Percentiles rank a stretch among this genome's conserved stretches.
Evolutionary conservation across 139 green algal genomes (phyloP).

Genomic region (Diplosphaera chodatii): DNA sequence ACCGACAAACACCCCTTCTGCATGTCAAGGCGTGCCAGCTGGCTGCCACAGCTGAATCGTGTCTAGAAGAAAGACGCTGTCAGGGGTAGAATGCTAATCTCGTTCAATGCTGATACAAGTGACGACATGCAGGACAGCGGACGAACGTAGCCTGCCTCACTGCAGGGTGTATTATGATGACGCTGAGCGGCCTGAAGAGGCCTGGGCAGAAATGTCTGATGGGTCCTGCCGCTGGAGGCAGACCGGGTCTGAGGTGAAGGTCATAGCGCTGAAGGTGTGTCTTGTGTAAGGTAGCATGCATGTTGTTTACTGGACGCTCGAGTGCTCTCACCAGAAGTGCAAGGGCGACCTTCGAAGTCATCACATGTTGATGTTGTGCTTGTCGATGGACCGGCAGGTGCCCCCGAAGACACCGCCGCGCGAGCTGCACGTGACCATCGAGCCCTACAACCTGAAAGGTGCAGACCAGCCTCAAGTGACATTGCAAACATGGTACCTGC

Average conservation of each 20-base stretch:
- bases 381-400: constrained; percentile 1
- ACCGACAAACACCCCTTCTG: constrained; percentile 68
- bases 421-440: constrained; percentile 21
- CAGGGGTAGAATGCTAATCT: too few relatives aligned
- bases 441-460: constrained; percentile 16
- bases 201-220: constrained; percentile 59
- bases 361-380: too few relatives aligned
- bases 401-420: constrained; percentile 2
- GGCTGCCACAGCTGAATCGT: background rate
- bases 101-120: too few relatives aligned
- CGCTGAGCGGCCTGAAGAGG: constrained; percentile 28
- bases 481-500: too few relatives aligned
- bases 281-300: background rate
- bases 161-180: constrained; percentile 2
- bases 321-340: too few relatives aligned
- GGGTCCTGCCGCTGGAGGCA: constrained; percentile 65
- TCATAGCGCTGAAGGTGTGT: constrained; percentile 41
- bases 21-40: constrained; percentile 32
- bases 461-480: too few relatives aligned
- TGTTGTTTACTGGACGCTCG: too few relatives aligned
- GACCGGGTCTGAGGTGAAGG: constrained; percentile 50
- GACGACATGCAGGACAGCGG: too few relatives aligned
- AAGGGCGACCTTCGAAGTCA: too few relatives aligned
- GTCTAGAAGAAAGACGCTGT: too few relatives aligned
- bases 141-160: too few relatives aligned